phyloP scores from a whole-genome alignment of 192 early-diverging fungal genomes.

The Coemansia sp. region DNA sequence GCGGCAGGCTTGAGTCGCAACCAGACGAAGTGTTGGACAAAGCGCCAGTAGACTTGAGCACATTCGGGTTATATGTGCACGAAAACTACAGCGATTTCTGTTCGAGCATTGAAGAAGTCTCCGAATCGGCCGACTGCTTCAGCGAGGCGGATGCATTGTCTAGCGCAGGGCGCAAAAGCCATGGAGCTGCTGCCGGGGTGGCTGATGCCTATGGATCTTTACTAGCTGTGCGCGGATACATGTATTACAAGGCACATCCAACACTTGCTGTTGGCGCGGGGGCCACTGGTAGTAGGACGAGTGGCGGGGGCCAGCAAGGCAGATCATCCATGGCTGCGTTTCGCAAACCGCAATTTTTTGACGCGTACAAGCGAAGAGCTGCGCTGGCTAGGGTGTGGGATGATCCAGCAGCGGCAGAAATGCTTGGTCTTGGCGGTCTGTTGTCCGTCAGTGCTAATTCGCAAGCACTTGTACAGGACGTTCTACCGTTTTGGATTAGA shows the following conservation, averaged over 20 bases:
- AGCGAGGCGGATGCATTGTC: slow-evolving; percentile 49
- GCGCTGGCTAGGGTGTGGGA: slow-evolving; percentile 5
- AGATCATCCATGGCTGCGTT: slow-evolving; percentile 16
- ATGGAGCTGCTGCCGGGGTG: background rate
- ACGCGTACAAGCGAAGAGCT: slow-evolving; percentile 9
- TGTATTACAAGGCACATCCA: slow-evolving; percentile 23
- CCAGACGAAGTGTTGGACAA: slow-evolving; percentile 48
- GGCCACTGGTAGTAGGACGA: background rate
- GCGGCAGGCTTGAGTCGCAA: slow-evolving; percentile 24
- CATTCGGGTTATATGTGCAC: slow-evolving; percentile 56
- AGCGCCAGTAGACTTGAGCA: slow-evolving; percentile 52
- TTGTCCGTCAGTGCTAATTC: background rate
- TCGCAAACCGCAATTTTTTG: slow-evolving; percentile 35
- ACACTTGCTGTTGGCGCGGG: background rate
- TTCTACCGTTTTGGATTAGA: slow-evolving; percentile 23
- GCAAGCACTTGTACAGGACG: slow-evolving; percentile 5
- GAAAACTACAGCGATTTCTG: slow-evolving; percentile 57
- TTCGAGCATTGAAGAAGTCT: slow-evolving; percentile 46
- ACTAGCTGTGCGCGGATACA: slow-evolving; percentile 29
- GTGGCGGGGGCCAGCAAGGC: background rate
- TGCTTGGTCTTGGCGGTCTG: slow-evolving; percentile 11
- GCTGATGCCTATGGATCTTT: slow-evolving; percentile 16
- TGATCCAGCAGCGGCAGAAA: slow-evolving; percentile 1
- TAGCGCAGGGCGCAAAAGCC: background rate
- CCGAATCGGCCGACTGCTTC: slow-evolving; percentile 47